Conservation (phyloP, 305 asterid species). For the Fraxinus xanthoxyloides region DNA sequence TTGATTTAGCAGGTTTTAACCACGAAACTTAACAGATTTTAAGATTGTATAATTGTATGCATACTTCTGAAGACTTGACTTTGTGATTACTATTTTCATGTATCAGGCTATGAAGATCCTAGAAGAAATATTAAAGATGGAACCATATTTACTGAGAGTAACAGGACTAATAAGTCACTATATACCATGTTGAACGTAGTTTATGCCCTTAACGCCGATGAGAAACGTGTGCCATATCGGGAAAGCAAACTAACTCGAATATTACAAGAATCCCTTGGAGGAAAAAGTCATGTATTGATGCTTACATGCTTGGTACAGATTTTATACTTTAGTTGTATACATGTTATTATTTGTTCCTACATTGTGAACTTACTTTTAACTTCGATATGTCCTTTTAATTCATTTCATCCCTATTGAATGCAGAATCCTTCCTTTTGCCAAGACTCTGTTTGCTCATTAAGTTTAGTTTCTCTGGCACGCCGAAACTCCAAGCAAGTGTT, state of each 20-base stretch:
- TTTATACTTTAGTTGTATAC: conserved; percentile 12
- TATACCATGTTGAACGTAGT: conserved; percentile 64
- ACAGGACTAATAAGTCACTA: conserved; percentile 56
- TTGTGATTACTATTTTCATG: not conserved
- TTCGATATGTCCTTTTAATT: not conserved
- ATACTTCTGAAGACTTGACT: not conserved
- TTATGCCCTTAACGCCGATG: conserved; percentile 58
- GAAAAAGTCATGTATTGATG: conserved; percentile 55
- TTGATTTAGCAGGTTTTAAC: conserved; percentile 77
- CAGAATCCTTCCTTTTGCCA: conserved; percentile 72
- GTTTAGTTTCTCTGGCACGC: conserved; percentile 67
- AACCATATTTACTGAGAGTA: conserved; percentile 43
- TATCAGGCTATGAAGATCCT: conserved; percentile 74
- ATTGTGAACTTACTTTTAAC: not conserved
- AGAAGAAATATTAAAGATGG: conserved; percentile 58
- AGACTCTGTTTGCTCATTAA: conserved; percentile 61
- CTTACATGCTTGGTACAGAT: conserved; percentile 71
- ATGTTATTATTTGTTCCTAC: conserved; percentile 8
- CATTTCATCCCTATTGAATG: conserved; percentile 15
- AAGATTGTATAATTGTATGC: not conserved
- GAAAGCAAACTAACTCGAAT: conserved; percentile 80
- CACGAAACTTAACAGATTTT: not conserved
- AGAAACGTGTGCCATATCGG: conserved; percentile 68
- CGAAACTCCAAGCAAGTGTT: conserved; percentile 48
- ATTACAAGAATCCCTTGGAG: conserved; percentile 73